Base-by-base conservation (phyloP, 31 red algal genomes). In the Endocladia muricata region DNA sequence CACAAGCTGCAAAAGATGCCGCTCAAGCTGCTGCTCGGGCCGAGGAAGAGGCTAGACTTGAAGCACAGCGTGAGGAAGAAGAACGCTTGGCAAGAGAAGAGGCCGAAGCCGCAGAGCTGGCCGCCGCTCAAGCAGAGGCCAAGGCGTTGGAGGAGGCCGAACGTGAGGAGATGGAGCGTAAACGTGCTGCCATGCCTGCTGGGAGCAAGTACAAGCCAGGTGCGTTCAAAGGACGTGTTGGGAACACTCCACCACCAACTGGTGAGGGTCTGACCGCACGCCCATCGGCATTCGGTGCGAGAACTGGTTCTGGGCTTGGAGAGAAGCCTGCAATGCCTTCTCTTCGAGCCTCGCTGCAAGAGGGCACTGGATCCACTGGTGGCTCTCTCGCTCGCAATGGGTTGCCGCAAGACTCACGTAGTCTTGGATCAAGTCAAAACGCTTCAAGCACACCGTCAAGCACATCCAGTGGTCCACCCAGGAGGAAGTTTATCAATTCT, bases 1-100 rank as follows among this genome's bases (percentile, higher is more conserved):
- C 72, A 1, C 79, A 86, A 52, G 91, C 79, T 34, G 71, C 71
- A 0, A 40, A 58, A 13, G 82, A 87, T 55, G 81, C 76, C 5
- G 82, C 79, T 37, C 66, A 60, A 56, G 78, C 78, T 43, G 74
- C 64, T 31, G 63, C 66, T 31, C 76, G 70, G 30, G 81, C 51
- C 6, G 82, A 43, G 3, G 82, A 82, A 52, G 82, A 79, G 51
- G 77, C 65, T 1, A 54, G 67, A n/a, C 49, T 72, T 2, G 58
- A 78, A 48, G 77, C 76, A 8, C 61, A 88, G 49, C 70, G 80
- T 31, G 82, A 96, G 42, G 84, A 96, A 76, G 84, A 81, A 38
- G 87, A 95, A 54, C 71, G 77, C 23, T 40, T 61, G 17, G 88
- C 68, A 11, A 38, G 66, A 26, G 79, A 85, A 37, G 72, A 91